phyloP scores from a whole-genome alignment of 176 grass and related monocot genomes.

The Oryza meridionalis region DNA sequence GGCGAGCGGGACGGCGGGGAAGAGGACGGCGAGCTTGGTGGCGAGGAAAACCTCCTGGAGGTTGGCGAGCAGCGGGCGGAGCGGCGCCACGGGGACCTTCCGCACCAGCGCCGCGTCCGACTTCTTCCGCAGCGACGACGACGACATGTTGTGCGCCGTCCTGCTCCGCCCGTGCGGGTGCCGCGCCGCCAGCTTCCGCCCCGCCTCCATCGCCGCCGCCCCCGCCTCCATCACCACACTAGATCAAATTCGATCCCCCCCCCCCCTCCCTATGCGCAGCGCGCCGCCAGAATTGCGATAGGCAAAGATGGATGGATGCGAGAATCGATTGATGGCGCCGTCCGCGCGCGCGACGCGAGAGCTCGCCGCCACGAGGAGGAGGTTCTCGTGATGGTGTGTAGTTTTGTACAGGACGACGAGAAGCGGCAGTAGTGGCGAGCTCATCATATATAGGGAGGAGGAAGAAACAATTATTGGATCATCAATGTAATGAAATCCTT shows the following conservation, averaged over 20 bases:
- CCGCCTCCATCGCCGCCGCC: slow-evolving; percentile 32
- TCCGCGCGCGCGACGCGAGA: too few species aligned
- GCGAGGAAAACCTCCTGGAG: slow-evolving; percentile 87
- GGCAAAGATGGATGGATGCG: too few species aligned
- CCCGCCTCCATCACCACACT: not conserved
- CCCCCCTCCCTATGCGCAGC: too few species aligned
- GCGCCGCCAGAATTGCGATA: too few species aligned
- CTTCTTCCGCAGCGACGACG: slow-evolving; percentile 81
- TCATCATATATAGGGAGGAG: not conserved
- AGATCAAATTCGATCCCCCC: too few species aligned
- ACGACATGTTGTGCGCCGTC: slow-evolving; percentile 84
- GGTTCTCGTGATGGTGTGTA: too few species aligned
- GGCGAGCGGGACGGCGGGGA: slow-evolving; percentile 71
- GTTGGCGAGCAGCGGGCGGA: slow-evolving; percentile 60
- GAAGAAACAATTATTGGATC: not conserved
- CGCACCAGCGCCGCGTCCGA: slow-evolving; percentile 62
- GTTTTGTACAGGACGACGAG: not conserved
- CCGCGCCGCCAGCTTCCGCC: slow-evolving; percentile 21
- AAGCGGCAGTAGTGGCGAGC: not conserved
- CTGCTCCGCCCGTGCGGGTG: slow-evolving; percentile 41
- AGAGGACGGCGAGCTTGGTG: slow-evolving; percentile 92
- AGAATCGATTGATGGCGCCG: too few species aligned
- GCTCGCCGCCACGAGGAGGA: too few species aligned
- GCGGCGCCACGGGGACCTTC: slow-evolving; percentile 64
- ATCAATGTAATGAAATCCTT: too few species aligned